phyloP scores from a whole-genome alignment of 192 early-diverging fungal species.

The Entomortierella parvispora region DNA sequence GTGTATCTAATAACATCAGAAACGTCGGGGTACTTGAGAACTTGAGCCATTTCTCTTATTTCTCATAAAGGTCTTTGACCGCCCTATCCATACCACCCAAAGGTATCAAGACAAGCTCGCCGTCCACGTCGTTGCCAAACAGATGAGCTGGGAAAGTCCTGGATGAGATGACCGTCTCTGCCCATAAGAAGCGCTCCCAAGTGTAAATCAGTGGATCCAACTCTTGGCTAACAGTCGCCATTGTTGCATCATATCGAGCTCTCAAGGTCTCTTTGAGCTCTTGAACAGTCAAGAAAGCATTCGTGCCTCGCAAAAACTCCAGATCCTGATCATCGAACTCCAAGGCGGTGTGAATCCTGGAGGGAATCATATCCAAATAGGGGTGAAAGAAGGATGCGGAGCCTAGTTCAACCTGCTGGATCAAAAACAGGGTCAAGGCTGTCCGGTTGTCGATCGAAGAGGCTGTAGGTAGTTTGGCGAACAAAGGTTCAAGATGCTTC shows the following conservation, averaged over 20 bases:
- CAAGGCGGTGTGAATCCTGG: slow-evolving; percentile 64
- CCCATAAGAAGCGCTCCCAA: slow-evolving; percentile 69
- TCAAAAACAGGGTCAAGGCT: slow-evolving; percentile 63
- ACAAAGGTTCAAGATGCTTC: slow-evolving; percentile 7
- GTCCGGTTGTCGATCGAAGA: slow-evolving; percentile 43
- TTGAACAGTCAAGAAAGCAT: slow-evolving; percentile 56
- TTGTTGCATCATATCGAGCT: slow-evolving; percentile 44
- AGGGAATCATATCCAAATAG: slow-evolving; percentile 68
- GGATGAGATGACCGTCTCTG: slow-evolving; percentile 63
- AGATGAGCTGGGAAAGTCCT: slow-evolving; percentile 68
- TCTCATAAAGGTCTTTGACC: neutral
- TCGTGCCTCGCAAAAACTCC: slow-evolving; percentile 60
- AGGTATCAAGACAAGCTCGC: slow-evolving; percentile 62
- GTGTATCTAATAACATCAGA: slow-evolving; percentile 50
- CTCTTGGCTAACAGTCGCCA: slow-evolving; percentile 28
- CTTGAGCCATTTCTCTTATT: neutral
- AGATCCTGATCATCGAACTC: slow-evolving; percentile 61
- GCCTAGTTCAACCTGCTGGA: slow-evolving; percentile 54
- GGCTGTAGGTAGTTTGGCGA: slow-evolving; percentile 7
- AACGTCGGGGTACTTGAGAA: too few relatives aligned
- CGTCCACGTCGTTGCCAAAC: slow-evolving; percentile 51
- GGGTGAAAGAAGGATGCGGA: slow-evolving; percentile 66
- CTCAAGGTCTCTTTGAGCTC: slow-evolving; percentile 49
- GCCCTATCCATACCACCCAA: slow-evolving; percentile 43
- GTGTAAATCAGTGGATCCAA: slow-evolving; percentile 25